These are phyloP conservation scores for Peronospora destructor DNA, from an alignment of 352 stramenopile species.

Conservation along the genomic window DNA sequence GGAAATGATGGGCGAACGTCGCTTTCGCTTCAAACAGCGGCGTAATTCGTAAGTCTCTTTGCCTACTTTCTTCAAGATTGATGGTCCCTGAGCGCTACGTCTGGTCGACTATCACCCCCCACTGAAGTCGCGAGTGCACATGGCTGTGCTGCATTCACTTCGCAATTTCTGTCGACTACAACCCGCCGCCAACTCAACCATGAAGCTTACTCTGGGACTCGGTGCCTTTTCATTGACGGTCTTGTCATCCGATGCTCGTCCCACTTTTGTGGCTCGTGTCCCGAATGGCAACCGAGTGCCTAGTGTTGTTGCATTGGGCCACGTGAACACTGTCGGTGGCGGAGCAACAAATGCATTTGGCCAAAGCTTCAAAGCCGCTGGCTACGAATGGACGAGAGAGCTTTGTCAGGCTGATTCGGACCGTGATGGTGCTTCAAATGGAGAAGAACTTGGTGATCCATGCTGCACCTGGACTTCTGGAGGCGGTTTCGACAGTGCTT, in stretches of 20 bases:
- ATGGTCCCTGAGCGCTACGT: conserved; percentile 1
- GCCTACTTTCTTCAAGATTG: conserved; percentile 8
- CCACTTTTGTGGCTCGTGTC: conserved; percentile 47
- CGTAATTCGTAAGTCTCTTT: conserved; percentile 5
- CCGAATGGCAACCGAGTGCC: conserved; percentile 47
- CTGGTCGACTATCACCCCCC: background rate
- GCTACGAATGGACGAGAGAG: conserved; percentile 40
- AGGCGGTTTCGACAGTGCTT: conserved; percentile 10
- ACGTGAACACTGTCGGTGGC: conserved; percentile 39
- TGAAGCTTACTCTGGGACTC: conserved; percentile 17
- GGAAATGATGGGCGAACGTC: conserved; percentile 12
- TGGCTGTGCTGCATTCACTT: conserved; percentile 18
- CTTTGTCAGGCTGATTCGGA: conserved; percentile 68
- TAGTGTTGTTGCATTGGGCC: conserved; percentile 51
- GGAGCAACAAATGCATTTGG: conserved; percentile 60
- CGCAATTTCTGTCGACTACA: conserved; percentile 14
- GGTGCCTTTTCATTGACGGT: conserved; percentile 8
- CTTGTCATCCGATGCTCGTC: conserved; percentile 17
- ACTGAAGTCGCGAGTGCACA: background rate
- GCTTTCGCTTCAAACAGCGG: conserved; percentile 19
- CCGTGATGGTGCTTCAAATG: conserved; percentile 80
- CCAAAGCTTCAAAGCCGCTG: conserved; percentile 36
- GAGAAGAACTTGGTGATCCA: conserved; percentile 84
- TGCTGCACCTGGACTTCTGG: conserved; percentile 60
- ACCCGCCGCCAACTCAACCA: conserved; percentile 3